Conservation (phyloP, 495 filamentous ascomycete genomes). For the Penicillium herquei region DNA sequence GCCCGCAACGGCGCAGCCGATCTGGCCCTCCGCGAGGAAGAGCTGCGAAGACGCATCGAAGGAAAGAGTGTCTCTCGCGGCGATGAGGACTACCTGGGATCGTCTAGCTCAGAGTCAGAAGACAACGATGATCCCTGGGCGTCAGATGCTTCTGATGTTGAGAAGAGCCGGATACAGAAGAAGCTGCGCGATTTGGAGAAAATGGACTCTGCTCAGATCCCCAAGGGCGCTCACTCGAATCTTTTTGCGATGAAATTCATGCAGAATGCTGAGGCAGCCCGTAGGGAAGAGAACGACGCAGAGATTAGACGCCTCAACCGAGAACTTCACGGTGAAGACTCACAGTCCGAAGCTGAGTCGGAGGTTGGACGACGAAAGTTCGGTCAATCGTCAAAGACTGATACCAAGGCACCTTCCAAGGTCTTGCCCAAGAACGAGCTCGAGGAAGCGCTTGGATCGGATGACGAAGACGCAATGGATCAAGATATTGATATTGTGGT, state of each 20-base stretch:
- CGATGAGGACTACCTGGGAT: constrained; percentile 47
- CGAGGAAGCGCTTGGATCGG: constrained; percentile 56
- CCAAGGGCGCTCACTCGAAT: constrained; percentile 45
- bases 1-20: constrained; percentile 74
- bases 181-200: constrained; percentile 60
- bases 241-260: constrained; percentile 86
- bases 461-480: constrained; percentile 41
- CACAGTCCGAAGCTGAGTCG: constrained; percentile 54
- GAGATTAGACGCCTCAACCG: constrained; percentile 71
- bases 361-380: constrained; percentile 65
- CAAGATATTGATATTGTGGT: constrained; percentile 24
- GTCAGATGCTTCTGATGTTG: constrained; percentile 53
- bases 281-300: constrained; percentile 77
- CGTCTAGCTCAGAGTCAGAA: constrained; percentile 53
- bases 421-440: constrained; percentile 51
- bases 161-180: constrained; percentile 50
- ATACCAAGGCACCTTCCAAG: constrained; percentile 21
- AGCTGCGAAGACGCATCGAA: constrained; percentile 77
- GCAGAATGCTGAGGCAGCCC: constrained; percentile 77
- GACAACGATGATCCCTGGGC: constrained; percentile 58
- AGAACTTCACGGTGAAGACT: constrained; percentile 62
- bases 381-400: constrained; percentile 44
- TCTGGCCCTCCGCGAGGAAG: constrained; percentile 81
- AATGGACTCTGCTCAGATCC: constrained; percentile 28
- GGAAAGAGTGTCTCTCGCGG: constrained; percentile 62